Evolutionary conservation across 148 eudicot species (phyloP), one percentile per base, ranked within the genome.

Genomic region (Fallopia convolvulus): DNA sequence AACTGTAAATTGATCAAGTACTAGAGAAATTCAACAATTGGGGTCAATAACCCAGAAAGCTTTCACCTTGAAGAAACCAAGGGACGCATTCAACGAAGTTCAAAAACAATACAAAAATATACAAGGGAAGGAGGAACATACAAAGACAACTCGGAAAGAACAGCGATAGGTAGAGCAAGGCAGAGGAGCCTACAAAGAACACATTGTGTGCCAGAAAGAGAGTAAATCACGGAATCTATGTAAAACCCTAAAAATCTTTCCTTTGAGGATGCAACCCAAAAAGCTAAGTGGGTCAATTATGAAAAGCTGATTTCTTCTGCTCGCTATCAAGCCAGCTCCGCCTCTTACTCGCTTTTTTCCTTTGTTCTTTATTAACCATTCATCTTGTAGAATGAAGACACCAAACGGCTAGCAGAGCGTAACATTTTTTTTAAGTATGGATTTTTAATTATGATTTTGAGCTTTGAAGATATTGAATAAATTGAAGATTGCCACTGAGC

Each of bases 251-350:
- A 52, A 52, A 58, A 68, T 68, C 72, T 68, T 68, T 68, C 10
- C 46, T 68, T 33, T 68, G 44, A 61, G 70, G 11, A 15, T 33
- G 14, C 72, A 15, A 44, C 55, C 18, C 48, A 73, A 73, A 73
- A 68, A 39, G 44, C 41, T 65, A 68, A 36, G 72, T 68, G 72
- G 72, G 75, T 73, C 33, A 48, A 36, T 36, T 72, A 21, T 26
- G 75, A 33, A 73, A 73, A 73, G 75, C 75, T 73, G 75, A 18
- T 48, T 73, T 73, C 72, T 73, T 73, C 72, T 44, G 55, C 52
- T 46, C 17, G 53, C 52, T 42, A 20, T 8, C 75, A 42, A 13
- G 9, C 8, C 53, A 42, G 32, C 52, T 26, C 52, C 49, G 13
- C 33, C 20, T 72, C 75, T 72, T n/a, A 9, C 26, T 72, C 32